Conservation (phyloP, 73 alveolate species). For the Effrenium voratum region DNA sequence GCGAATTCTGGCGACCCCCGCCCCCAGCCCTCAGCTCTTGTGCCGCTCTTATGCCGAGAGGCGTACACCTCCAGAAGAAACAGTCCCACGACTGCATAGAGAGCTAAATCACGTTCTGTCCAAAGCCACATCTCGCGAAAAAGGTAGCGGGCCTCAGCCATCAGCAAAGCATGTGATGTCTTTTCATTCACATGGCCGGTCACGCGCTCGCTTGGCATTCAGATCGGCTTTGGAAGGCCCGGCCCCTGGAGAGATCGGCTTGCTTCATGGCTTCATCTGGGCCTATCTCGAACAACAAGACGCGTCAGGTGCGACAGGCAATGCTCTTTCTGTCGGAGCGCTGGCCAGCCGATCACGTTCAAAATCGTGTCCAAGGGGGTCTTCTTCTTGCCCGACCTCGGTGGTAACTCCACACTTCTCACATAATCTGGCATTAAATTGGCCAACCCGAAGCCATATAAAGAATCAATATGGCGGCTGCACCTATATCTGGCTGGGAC, state of each 20-base stretch:
- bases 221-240: too few species aligned
- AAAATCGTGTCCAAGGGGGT: conserved; percentile 65
- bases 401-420: too few species aligned
- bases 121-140: conserved; percentile 92
- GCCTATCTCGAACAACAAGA: too few species aligned
- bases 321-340: not conserved
- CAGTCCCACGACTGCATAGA: conserved; percentile 87
- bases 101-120: conserved; percentile 89
- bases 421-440: too few species aligned
- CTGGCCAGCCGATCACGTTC: conserved; percentile 91
- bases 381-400: conserved; percentile 54
- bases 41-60: not conserved
- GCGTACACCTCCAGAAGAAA: conserved; percentile 86
- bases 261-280: too few species aligned
- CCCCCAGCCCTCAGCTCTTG: not conserved
- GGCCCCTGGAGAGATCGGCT: too few species aligned
- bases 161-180: not conserved
- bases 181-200: too few species aligned
- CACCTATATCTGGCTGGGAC: too few species aligned
- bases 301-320: too few species aligned
- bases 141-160: conserved; percentile 69
- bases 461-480: too few species aligned
- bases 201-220: too few species aligned
- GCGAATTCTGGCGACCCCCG: not conserved
- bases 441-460: too few species aligned